phyloP scores from a whole-genome alignment of 768 basidiomycete genomes.

The Hebeloma cylindrosporum region DNA sequence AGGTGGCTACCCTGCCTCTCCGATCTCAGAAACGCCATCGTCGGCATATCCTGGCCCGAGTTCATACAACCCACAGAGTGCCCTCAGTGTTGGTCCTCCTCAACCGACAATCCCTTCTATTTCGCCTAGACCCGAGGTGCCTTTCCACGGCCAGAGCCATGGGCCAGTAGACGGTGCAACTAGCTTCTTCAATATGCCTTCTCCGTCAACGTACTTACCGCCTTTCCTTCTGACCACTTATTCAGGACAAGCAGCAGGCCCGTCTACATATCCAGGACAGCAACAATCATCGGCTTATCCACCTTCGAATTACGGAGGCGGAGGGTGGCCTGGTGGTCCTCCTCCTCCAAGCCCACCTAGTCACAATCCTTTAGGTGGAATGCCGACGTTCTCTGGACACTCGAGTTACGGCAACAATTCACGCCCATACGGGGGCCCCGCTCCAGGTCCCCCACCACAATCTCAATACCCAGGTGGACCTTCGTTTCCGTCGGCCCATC shows the following conservation, averaged over 20 bases:
- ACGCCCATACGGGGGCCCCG: constrained; percentile 17
- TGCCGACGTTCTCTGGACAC: constrained; percentile 14
- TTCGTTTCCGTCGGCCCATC: constrained; percentile 23
- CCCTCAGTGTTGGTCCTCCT: too few species aligned
- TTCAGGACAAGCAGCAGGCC: too few species aligned
- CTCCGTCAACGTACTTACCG: too few species aligned
- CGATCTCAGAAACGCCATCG: constrained; percentile 4
- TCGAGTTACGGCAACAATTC: constrained; percentile 17
- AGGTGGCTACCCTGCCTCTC: constrained; percentile 2
- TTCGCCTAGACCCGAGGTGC: too few species aligned
- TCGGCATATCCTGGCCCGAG: constrained; percentile 6
- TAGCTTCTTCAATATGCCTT: too few species aligned
- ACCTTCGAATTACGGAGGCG: constrained; percentile 15
- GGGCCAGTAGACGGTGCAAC: too few species aligned
- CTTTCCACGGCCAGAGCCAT: too few species aligned
- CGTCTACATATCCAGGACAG: background rate
- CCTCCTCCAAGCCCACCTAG: constrained; percentile 21
- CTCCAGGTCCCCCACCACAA: constrained; percentile 8
- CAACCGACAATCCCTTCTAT: too few species aligned
- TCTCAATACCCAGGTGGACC: constrained; percentile 20
- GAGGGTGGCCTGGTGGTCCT: constrained; percentile 16
- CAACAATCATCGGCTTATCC: constrained; percentile 17
- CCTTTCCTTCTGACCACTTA: too few species aligned
- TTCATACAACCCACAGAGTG: constrained; percentile 2
- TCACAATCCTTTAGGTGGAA: constrained; percentile 20